Percentiles rank a stretch among this genome's conserved stretches.
phyloP scores from a whole-genome alignment of 2,329 filamentous ascomycete genomes.

The Lachnellula occidentalis region DNA sequence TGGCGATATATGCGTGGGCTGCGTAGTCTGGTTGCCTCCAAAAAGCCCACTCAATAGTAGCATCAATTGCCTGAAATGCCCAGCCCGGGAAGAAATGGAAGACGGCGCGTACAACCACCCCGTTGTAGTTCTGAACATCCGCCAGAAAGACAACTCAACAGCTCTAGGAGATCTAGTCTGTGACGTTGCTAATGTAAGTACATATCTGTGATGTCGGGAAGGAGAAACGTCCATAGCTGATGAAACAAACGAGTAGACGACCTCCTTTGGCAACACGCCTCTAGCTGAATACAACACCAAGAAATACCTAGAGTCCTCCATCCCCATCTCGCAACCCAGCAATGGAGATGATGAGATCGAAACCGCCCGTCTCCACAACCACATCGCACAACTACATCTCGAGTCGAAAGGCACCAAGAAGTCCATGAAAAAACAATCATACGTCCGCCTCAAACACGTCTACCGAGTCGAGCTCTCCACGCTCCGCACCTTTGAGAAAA shows the following conservation, averaged over 20 bases:
- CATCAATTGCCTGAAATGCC: too few relatives aligned
- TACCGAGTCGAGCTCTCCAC: slow-evolving; percentile 6
- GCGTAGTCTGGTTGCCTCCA: too few relatives aligned
- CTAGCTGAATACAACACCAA: slow-evolving; percentile 8
- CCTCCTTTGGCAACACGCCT: slow-evolving; percentile 12
- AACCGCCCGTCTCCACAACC: background rate
- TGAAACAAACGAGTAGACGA: slow-evolving; percentile 5
- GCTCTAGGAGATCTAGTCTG: slow-evolving; percentile 16
- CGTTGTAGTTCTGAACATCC: slow-evolving; percentile 2
- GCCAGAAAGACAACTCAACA: background rate
- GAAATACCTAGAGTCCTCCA: slow-evolving; percentile 1
- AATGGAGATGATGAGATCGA: background rate
- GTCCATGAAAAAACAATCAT: slow-evolving; percentile 16
- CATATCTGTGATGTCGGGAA: background rate
- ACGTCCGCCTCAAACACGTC: slow-evolving; percentile 13
- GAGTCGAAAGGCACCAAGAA: slow-evolving; percentile 11
- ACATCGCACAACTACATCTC: slow-evolving; percentile 8
- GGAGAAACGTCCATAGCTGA: background rate
- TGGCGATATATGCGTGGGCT: too few relatives aligned
- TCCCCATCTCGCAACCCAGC: slow-evolving; percentile 11
- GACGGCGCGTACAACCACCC: slow-evolving; percentile 14
- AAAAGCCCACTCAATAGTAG: too few relatives aligned
- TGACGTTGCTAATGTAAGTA: slow-evolving; percentile 13
- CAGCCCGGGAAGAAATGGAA: slow-evolving; percentile 2
- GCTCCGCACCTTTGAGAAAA: slow-evolving; percentile 3